phyloP scores from a whole-genome alignment of 371 early-diverging fungal genomes.

The Mucor racemosus region DNA sequence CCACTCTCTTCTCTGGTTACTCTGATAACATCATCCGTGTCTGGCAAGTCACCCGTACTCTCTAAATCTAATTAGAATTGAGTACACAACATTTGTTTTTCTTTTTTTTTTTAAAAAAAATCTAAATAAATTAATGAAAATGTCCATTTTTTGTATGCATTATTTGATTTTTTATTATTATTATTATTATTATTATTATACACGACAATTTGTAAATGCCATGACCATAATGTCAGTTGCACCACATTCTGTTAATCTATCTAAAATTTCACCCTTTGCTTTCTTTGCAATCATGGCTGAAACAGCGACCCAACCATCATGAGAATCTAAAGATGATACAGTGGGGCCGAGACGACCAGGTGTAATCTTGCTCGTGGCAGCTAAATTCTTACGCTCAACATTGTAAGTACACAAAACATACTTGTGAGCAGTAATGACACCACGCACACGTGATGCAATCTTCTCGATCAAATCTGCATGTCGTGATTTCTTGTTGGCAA shows the following conservation, averaged over 20 bases:
- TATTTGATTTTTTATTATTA: not conserved
- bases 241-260: slow-evolving; percentile 85
- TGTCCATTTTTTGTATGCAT: not conserved
- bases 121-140: not conserved
- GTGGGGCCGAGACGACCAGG: slow-evolving; percentile 95
- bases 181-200: slow-evolving; percentile 46
- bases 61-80: not conserved
- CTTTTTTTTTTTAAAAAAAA: slow-evolving; percentile 3
- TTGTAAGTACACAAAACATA: slow-evolving; percentile 94
- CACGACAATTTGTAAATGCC: slow-evolving; percentile 80
- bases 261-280: slow-evolving; percentile 86
- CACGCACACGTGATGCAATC: slow-evolving; percentile 84
- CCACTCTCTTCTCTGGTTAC: slow-evolving; percentile 98
- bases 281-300: slow-evolving; percentile 86
- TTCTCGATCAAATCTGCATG: slow-evolving; percentile 73
- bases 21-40: slow-evolving; percentile 95
- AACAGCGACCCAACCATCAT: slow-evolving; percentile 88
- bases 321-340: slow-evolving; percentile 81
- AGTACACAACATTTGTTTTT: not conserved
- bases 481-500: slow-evolving; percentile 68
- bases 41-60: slow-evolving; percentile 84
- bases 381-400: slow-evolving; percentile 65
- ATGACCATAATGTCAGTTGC: slow-evolving; percentile 92
- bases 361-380: slow-evolving; percentile 74
- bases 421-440: slow-evolving; percentile 86